Conservation (phyloP, 78 protist species). For the Pigoraptor vietnamica region DNA sequence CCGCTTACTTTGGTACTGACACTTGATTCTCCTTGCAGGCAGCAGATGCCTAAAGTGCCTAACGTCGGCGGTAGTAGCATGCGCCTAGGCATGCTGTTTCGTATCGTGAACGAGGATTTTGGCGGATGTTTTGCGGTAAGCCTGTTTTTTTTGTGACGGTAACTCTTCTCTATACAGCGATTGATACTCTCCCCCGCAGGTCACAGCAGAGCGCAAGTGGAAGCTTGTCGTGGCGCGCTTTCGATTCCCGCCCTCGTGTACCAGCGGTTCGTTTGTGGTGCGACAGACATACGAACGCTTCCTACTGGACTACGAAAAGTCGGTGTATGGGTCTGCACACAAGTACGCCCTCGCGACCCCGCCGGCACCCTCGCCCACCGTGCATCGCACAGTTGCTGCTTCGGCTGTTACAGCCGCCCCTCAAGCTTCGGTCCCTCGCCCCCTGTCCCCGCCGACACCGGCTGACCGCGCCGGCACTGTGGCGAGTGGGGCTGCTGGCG, state of each 20-base stretch:
- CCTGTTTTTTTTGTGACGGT: background rate
- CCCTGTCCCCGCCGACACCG: too few species aligned
- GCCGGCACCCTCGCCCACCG: background rate
- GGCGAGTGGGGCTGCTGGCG: background rate
- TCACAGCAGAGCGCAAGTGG: background rate
- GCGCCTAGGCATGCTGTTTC: background rate
- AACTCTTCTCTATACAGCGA: too few species aligned
- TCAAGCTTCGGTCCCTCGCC: too few species aligned
- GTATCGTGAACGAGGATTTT: background rate
- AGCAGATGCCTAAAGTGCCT: background rate
- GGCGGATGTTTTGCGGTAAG: background rate
- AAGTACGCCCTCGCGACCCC: background rate
- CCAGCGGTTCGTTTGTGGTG: background rate
- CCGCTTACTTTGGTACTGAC: too few species aligned
- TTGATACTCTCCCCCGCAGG: too few species aligned
- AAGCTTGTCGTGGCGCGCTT: background rate
- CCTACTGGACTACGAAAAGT: background rate
- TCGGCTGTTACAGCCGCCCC: too few species aligned
- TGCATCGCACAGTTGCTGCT: background rate
- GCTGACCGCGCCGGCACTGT: too few species aligned
- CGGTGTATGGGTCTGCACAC: background rate
- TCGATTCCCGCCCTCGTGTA: background rate
- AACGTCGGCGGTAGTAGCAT: background rate
- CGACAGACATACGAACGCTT: background rate
- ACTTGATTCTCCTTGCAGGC: too few species aligned